Conservation (phyloP, 345 rosid genomes). For the Alliaria petiolata region DNA sequence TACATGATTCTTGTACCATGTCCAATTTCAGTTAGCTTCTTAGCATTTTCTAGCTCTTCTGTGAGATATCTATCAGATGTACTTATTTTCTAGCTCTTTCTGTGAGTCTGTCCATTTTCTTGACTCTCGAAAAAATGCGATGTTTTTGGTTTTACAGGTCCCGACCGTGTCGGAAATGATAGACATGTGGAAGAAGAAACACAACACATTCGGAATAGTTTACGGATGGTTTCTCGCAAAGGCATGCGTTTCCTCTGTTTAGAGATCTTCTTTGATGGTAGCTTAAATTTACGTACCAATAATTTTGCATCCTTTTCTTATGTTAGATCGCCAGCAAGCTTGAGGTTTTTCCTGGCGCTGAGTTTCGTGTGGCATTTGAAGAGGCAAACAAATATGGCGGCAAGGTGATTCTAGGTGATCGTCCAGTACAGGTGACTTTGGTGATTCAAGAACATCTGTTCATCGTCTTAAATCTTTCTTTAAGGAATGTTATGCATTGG, state of each 20-base stretch:
- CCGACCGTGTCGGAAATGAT: conserved; percentile 81
- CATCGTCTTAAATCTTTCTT: not conserved
- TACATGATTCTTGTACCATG: not conserved
- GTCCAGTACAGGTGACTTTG: conserved; percentile 72
- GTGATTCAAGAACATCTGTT: not conserved
- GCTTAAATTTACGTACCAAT: not conserved
- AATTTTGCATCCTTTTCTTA: not conserved
- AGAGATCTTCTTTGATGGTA: not conserved
- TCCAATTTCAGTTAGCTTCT: not conserved
- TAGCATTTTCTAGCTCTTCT: too few relatives aligned
- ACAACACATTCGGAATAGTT: conserved; percentile 71
- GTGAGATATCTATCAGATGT: too few relatives aligned
- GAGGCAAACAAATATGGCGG: conserved; percentile 83
- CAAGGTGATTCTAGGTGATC: conserved; percentile 89
- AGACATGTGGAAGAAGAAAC: conserved; percentile 80
- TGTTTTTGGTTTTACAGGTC: conserved; percentile 41
- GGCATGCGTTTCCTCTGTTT: conserved; percentile 38
- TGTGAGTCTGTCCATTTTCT: too few relatives aligned
- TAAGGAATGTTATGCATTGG: not conserved
- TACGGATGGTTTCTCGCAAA: conserved; percentile 88
- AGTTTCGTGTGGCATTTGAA: conserved; percentile 89
- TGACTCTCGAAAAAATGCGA: not conserved
- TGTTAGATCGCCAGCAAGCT: conserved; percentile 74
- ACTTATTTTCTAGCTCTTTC: too few relatives aligned
- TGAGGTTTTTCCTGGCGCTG: conserved; percentile 88